Evolutionary conservation across 139 green algal genomes (phyloP), one percentile per base, ranked within the genome.

Genomic region (Chlorella vulgaris): DNA sequence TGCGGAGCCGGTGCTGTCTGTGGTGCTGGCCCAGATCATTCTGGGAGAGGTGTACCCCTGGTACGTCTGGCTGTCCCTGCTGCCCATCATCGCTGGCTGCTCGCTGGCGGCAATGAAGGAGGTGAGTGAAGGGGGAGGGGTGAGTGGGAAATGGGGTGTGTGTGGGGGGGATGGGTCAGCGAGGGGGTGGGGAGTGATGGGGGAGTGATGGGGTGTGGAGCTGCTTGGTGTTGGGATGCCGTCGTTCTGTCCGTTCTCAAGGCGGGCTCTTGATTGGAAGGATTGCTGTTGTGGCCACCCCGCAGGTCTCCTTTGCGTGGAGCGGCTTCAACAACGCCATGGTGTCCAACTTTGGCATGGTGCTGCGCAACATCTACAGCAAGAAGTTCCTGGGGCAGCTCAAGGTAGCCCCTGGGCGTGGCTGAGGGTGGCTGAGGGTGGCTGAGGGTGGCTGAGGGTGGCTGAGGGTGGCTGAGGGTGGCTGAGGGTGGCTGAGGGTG

Each of bases 301-400:
- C 28, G 8, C 76, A 81, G 76, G 38, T 96, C 26, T 90, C 73
- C 42, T 97, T 97, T 81, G 85, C 84, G 7, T 96, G 90, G 90
- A 78, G 67, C n/a, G 94, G 94, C 24, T 97, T 97, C 88, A 95
- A 95, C 85, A 95, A 93, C 78, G 94, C 94, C 65, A 97, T 97
- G 93, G 87, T 96, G 55, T 92, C 83, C 83, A 98, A 98, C 80
- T 51, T 98, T 33, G 94, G 94, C 84, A 97, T 97, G 94, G 94
- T 98, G 81, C 86, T 98, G 77, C 86, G 94, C 36, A 96, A 96
- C 85, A 96, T 98, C 73, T 94, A 94, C 86, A 95, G 90, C 75
- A 97, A 97, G 85, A 97, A 97, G 85, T 87, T 82, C 69, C 91
- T 98, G n/a, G 90, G 88, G 40, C 88, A 97, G 63, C 95, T 94